Evolutionary conservation across 306 rosid genomes (phyloP), one percentile per base, ranked within the genome.

Genomic region (Vigna hirtella): DNA sequence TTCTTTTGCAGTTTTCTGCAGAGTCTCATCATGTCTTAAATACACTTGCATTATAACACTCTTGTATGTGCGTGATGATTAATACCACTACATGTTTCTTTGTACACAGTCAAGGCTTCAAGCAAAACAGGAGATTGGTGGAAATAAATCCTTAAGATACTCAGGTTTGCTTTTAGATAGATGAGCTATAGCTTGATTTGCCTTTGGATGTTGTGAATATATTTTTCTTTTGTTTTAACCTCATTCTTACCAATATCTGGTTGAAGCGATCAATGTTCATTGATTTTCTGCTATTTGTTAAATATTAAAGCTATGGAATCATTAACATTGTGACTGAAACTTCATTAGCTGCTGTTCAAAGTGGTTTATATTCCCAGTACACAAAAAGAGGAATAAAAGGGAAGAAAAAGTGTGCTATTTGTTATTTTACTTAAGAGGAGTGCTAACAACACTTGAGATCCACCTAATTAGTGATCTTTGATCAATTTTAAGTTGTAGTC

Each of bases 81-180:
- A 74, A 50, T 45, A 17, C 12, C 72, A 42, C 4, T 72, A 50
- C 78, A 12, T 72, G n/a, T 72, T 53, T 74, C 40, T 42, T 78
- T 72, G n/a, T 51, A 42, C 85, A 74, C 97, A 92, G 97, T 92
- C 97, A 62, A 92, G 97, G 81, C 86, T 92, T 87, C 97, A 92
- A 87, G 97, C 97, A 24, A 92, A 88, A 86, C 97, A 92, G 76
- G 97, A 88, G 86, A 92, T 92, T 66, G 96, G 97, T 38, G 88
- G 90, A 80, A 90, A 81, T 77, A 78, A 79, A 77, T 87, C 93
- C 14, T 83, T 87, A 77, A 88, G 97, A 92, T 92, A 92, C 89
- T 85, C 97, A 90, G 97, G 97, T 92, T 88, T 76, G 84, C 77
- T 47, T 83, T 77, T 70, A 20, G 47, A 40, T 79, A 15, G 26